Evolutionary conservation across 805 yeast species (phyloP).

Genomic region (Hanseniaspora valbyensis): DNA sequence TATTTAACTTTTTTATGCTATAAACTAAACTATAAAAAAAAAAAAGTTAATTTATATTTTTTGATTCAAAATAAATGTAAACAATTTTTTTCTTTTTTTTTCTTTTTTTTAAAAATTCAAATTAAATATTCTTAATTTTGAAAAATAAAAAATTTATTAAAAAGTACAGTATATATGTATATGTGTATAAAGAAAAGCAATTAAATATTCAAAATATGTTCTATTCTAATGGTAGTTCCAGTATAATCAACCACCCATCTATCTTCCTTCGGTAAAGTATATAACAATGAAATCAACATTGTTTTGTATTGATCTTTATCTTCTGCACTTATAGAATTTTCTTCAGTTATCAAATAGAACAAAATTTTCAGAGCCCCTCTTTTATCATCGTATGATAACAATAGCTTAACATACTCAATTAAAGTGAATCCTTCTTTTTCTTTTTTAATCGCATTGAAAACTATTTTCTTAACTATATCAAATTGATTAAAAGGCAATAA

Average conservation of each 20-base stretch:
- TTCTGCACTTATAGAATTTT: neutral
- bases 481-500: conserved; percentile 13
- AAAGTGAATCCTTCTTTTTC: neutral
- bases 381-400: conserved; percentile 11
- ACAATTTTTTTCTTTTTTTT: too few relatives aligned
- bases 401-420: conserved; percentile 7
- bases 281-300: neutral
- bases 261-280: conserved; percentile 1
- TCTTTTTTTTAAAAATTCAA: too few relatives aligned
- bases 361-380: conserved; percentile 10
- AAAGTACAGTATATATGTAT: neutral
- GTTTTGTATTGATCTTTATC: neutral
- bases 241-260: conserved; percentile 3
- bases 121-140: too few relatives aligned
- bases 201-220: neutral
- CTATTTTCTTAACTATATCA: conserved; percentile 5
- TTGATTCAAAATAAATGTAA: neutral
- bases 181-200: too few relatives aligned
- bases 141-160: neutral
- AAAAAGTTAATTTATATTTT: too few relatives aligned
- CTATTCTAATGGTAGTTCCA: neutral
- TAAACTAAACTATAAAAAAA: too few relatives aligned
- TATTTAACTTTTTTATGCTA: too few relatives aligned
- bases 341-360: neutral
- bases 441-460: conserved; percentile 1